Conservation (phyloP, 140 eudicot species). For the Flaveria floridana region DNA sequence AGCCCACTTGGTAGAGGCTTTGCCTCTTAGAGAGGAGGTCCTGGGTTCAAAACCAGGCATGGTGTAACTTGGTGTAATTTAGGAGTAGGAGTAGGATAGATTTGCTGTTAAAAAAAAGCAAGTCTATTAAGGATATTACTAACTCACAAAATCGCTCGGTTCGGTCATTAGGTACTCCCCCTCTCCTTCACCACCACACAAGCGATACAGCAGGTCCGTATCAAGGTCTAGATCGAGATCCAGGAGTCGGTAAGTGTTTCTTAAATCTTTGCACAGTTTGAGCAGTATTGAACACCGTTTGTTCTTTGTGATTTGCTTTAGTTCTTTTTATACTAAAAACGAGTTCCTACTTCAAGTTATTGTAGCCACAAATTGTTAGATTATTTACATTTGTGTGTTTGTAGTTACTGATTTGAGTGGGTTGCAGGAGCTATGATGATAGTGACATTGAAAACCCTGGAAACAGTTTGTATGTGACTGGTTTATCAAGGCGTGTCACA, state of each 20-base stretch:
- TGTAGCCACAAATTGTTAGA: background rate
- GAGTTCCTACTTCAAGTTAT: background rate
- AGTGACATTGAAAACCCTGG: constrained; percentile 90
- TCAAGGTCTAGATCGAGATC: constrained; percentile 66
- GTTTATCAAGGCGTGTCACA: constrained; percentile 73
- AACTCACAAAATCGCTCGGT: too few relatives aligned
- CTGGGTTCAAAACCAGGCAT: too few relatives aligned
- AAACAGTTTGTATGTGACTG: constrained; percentile 88
- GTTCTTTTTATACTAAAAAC: background rate
- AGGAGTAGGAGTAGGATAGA: too few relatives aligned
- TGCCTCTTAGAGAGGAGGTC: too few relatives aligned
- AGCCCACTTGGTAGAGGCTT: too few relatives aligned
- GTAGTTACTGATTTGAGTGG: constrained; percentile 4
- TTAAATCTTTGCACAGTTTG: background rate
- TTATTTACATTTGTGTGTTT: background rate
- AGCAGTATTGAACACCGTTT: background rate
- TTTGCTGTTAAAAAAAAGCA: too few relatives aligned
- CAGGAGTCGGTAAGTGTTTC: constrained; percentile 49
- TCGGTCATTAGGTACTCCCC: constrained; percentile 24
- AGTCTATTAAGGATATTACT: too few relatives aligned
- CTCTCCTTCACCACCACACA: constrained; percentile 77
- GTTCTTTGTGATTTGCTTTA: background rate
- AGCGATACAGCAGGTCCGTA: constrained; percentile 48
- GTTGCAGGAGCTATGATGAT: constrained; percentile 63
- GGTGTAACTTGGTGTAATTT: too few relatives aligned